A percentile compares a stretch with the other conserved stretches of the same genome.
These are phyloP conservation scores for Adansonia rubrostipa DNA, from an alignment of 441 rosid genomes.

Conservation along the genomic window DNA sequence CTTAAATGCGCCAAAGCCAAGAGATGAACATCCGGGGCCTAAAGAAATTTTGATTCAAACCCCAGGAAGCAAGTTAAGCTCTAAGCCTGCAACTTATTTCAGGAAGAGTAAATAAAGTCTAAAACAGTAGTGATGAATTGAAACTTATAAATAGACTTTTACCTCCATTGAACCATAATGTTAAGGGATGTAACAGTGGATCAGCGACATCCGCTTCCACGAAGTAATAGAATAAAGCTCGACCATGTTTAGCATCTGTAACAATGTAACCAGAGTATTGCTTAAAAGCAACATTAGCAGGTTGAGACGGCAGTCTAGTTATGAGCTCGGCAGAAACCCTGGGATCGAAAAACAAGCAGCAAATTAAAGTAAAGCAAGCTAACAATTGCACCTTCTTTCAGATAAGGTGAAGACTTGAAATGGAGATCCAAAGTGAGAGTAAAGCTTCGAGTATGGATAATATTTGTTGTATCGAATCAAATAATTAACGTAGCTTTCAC, in stretches of 20 bases:
- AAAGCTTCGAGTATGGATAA: neutral
- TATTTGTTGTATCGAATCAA: neutral
- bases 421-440: neutral
- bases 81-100: neutral
- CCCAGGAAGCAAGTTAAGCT: neutral
- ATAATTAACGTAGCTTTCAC: neutral
- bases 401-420: neutral
- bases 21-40: slow-evolving; percentile 51
- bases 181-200: slow-evolving; percentile 32
- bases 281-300: slow-evolving; percentile 28
- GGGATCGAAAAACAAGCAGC: no score
- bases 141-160: neutral
- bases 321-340: slow-evolving; percentile 17
- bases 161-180: slow-evolving; percentile 49
- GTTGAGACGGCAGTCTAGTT: slow-evolving; percentile 32
- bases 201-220: slow-evolving; percentile 27
- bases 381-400: neutral
- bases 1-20: slow-evolving; percentile 43
- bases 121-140: neutral
- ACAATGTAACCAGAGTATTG: slow-evolving; percentile 40
- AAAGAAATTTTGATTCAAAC: neutral
- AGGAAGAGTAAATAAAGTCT: neutral
- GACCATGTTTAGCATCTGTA: slow-evolving; percentile 25
- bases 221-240: slow-evolving; percentile 40
- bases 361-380: neutral